Evolutionary conservation across 306 rosid species (phyloP), one percentile per base, ranked within the genome.

Genomic region (Gynostemma pentaphyllum): DNA sequence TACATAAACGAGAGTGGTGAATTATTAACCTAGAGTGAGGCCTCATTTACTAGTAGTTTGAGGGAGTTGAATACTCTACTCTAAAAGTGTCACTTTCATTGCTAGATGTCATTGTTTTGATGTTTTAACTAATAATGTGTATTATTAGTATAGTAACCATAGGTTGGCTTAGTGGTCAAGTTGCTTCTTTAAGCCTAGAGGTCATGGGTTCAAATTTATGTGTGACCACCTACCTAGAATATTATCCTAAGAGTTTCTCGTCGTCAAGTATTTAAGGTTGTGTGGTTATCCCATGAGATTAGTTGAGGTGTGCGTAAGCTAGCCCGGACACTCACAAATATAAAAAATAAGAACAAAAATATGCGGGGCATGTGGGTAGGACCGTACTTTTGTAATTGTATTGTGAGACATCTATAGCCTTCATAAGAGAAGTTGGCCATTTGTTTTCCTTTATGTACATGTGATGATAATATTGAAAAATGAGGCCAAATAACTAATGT

Each of bases 381-480:
- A 55, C 40, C 26, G n/a, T 55, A 55, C 29, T 55, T 55, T 55
- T 30, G 61, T 55, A 23, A n/a, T 23, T n/a, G n/a, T 55, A n/a
- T 23, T n/a, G n/a, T 55, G 19, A 16, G 42, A 4, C 42, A 55
- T 30, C 62, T 55, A 30, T 55, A n/a, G n/a, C 8, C n/a, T 55
- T 55, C n/a, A 55, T 30, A 13, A 55, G 44, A 55, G 26, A 18
- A 55, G 42, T n/a, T 29, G 62, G 62, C 32, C 42, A 7, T 30
- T 55, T 55, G 29, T 55, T 55, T 30, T 55, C 44, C 36, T 26
- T 32, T 30, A 55, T 30, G 62, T 30, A n/a, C 4, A 14, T 18
- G 41, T n/a, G 41, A 54, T 54, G 29, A 28, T 13, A 6, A 28
- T 53, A 54, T 18, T 7, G 62, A 27, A 41, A 8, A 54, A n/a